Conservation (phyloP, 148 eudicot species). For the Rhododendron ovatum region DNA sequence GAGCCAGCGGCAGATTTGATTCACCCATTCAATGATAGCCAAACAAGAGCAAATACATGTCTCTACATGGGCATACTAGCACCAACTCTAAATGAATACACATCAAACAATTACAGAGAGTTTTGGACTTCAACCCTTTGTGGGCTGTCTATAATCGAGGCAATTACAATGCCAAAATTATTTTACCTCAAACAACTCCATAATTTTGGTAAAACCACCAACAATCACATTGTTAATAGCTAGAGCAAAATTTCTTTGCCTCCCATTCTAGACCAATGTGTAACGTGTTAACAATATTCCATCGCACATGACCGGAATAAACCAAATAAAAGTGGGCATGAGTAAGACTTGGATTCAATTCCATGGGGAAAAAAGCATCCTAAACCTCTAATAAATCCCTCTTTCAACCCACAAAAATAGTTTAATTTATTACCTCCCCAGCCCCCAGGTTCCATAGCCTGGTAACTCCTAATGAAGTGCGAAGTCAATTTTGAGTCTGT, state of each 20-base stretch:
- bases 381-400: not conserved
- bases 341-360: not conserved
- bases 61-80: not conserved
- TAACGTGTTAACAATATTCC: not conserved
- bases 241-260: not conserved
- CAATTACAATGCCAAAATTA: not conserved
- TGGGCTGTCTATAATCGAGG: not conserved
- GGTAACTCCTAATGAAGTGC: not conserved
- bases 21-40: not conserved
- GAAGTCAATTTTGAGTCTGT: not conserved
- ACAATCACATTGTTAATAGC: not conserved
- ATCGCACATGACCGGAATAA: not conserved
- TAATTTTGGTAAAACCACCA: not conserved
- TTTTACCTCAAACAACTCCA: not conserved
- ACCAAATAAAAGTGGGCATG: not conserved
- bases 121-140: not conserved
- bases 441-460: not conserved
- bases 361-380: not conserved
- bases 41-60: not conserved
- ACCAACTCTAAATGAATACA: not conserved
- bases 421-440: not conserved
- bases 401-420: not conserved
- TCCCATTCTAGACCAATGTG: not conserved
- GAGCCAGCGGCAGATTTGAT: not conserved
- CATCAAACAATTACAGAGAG: not conserved